phyloP scores from a whole-genome alignment of 805 yeast species.

The Hanseniaspora occidentalis region DNA sequence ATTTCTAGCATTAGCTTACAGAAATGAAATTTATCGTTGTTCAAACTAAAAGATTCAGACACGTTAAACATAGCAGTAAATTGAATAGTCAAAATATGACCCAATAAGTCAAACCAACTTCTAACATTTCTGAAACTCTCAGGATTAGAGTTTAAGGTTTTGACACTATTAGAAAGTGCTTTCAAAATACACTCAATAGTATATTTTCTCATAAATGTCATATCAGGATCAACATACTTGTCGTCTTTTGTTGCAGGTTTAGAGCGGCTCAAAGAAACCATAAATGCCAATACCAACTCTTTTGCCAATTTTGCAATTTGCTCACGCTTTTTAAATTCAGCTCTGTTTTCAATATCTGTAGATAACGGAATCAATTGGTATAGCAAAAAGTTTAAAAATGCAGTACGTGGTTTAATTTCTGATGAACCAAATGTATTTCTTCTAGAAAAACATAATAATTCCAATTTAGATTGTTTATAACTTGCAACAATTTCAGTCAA shows the following conservation, averaged over 20 bases:
- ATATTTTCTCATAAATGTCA: constrained; percentile 62
- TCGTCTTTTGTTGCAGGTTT: not conserved
- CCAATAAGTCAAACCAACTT: constrained; percentile 20
- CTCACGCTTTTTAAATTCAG: constrained; percentile 34
- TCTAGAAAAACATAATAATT: constrained; percentile 63
- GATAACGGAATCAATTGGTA: constrained; percentile 56
- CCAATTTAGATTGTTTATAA: constrained; percentile 70
- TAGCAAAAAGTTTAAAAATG: constrained; percentile 63
- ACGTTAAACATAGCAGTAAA: constrained; percentile 28
- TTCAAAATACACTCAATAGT: constrained; percentile 57
- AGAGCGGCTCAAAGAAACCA: constrained; percentile 28
- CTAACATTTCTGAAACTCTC: constrained; percentile 19
- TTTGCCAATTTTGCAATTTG: constrained; percentile 35
- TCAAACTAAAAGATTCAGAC: constrained; percentile 34
- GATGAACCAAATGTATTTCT: constrained; percentile 31
- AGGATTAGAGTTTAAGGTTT: constrained; percentile 15
- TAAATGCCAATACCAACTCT: constrained; percentile 49
- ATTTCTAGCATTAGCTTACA: constrained; percentile 59
- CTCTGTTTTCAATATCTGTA: constrained; percentile 23
- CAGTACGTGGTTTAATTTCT: constrained; percentile 53
- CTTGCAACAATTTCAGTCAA: constrained; percentile 64
- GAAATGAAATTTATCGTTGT: constrained; percentile 50
- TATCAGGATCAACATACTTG: constrained; percentile 38
- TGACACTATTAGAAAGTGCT: constrained; percentile 40
- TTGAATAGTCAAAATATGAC: constrained; percentile 19